A percentile compares a stretch with the other conserved stretches of the same genome.
Conservation (phyloP, 495 filamentous ascomycete species). For the Trypethelium eluteriae region DNA sequence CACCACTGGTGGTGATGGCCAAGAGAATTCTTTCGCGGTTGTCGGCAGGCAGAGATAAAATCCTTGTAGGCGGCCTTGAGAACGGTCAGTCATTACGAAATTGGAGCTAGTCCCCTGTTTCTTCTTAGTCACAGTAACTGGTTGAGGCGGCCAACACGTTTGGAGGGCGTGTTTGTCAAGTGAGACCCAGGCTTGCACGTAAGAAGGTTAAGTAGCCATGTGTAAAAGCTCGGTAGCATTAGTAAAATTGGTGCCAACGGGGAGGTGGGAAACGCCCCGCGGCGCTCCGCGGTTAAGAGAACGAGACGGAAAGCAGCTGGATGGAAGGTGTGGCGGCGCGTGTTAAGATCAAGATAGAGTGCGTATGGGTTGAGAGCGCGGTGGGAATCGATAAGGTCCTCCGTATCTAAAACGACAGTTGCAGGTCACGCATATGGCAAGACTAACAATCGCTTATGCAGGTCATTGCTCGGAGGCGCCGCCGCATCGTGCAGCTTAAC, state of each 20-base stretch:
- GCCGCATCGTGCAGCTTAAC: background rate
- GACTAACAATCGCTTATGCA: conserved; percentile 2
- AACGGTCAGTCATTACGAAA: background rate
- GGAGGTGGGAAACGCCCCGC: too few species aligned
- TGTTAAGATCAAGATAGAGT: background rate
- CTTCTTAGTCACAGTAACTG: background rate
- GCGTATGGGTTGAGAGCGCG: background rate
- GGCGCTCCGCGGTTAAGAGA: too few species aligned
- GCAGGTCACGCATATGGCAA: background rate
- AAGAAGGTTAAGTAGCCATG: too few species aligned
- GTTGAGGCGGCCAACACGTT: background rate
- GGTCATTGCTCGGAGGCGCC: conserved; percentile 7
- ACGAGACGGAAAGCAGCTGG: background rate
- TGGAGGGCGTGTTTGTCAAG: background rate
- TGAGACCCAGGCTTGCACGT: too few species aligned
- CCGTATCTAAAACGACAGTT: background rate
- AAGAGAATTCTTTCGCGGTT: too few species aligned
- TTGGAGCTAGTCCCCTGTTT: background rate
- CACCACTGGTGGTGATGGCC: too few species aligned
- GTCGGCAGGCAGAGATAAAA: background rate
- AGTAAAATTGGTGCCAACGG: too few species aligned
- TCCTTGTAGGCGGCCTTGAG: background rate
- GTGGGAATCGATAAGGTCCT: background rate
- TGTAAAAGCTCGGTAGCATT: too few species aligned
- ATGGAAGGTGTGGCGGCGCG: background rate